Percentiles rank a stretch among this genome's conserved stretches.
Conservation (phyloP, 164 flowering plant genomes). For the Pachysandra terminalis region DNA sequence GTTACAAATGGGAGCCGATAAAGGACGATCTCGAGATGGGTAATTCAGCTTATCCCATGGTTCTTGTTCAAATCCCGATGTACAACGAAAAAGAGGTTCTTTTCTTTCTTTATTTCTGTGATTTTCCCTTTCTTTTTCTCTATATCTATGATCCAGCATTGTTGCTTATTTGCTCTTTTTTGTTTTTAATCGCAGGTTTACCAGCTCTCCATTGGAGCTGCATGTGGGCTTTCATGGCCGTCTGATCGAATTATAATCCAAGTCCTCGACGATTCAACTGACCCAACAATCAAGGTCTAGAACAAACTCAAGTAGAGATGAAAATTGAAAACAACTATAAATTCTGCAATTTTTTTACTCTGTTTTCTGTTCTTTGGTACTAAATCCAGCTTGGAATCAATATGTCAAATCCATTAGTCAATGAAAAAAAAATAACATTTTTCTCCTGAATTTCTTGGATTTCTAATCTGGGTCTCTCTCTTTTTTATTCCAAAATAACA, state of each 20-base stretch:
- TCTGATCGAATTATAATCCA: slow-evolving; percentile 82
- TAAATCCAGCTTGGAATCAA: too few relatives aligned
- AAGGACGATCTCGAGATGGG: slow-evolving; percentile 74
- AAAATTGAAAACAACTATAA: too few relatives aligned
- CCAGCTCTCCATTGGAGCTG: slow-evolving; percentile 86
- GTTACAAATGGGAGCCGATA: slow-evolving; percentile 79
- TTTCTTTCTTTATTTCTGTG: neutral
- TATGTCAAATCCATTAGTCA: too few relatives aligned
- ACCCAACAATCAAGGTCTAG: slow-evolving; percentile 64
- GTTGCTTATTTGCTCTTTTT: neutral
- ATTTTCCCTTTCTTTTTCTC: neutral
- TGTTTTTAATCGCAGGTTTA: slow-evolving; percentile 56
- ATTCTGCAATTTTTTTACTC: too few relatives aligned
- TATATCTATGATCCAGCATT: slow-evolving; percentile 1
- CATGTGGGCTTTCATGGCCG: slow-evolving; percentile 86
- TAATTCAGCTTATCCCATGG: slow-evolving; percentile 62
- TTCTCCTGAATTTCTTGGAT: too few relatives aligned
- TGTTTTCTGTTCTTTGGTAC: too few relatives aligned
- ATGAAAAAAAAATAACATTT: too few relatives aligned
- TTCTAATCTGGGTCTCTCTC: too few relatives aligned
- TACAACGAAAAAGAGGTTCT: slow-evolving; percentile 77
- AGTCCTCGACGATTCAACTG: slow-evolving; percentile 91
- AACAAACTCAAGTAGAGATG: too few relatives aligned
- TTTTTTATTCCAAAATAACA: too few relatives aligned
- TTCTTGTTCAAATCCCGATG: slow-evolving; percentile 91